Conservation (phyloP, 169 alveolate species). For the Theileria annulata region DNA sequence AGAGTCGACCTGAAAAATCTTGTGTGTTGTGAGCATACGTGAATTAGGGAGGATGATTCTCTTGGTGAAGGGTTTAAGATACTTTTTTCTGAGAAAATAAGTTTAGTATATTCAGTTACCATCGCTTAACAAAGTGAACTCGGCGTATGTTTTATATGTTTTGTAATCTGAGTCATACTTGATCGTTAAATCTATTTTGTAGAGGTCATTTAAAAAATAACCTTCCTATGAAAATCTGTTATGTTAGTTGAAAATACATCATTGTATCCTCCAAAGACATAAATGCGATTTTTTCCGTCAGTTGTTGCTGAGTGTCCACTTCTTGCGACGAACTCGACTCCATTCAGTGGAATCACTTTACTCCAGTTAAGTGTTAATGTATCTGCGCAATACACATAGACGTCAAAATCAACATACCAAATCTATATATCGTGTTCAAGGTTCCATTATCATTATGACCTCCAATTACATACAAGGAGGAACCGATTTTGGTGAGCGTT, state of each 20-base stretch:
- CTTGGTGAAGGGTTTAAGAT: conserved; percentile 62
- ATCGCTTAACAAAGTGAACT: conserved; percentile 41
- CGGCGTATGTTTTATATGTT: conserved; percentile 18
- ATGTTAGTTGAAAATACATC: conserved; percentile 11
- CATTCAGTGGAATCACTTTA: conserved; percentile 20
- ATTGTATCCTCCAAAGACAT: conserved; percentile 64
- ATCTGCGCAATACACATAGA: conserved; percentile 14
- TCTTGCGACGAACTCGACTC: conserved; percentile 35
- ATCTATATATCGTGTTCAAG: conserved; percentile 37
- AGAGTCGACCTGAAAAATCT: conserved; percentile 21
- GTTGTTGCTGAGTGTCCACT: conserved; percentile 64
- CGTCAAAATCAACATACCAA: conserved; percentile 13
- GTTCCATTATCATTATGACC: conserved; percentile 62
- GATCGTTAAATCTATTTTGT: conserved; percentile 31
- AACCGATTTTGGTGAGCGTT: conserved; percentile 51
- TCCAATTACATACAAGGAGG: conserved; percentile 53
- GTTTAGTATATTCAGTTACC: not conserved
- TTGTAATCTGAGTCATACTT: conserved; percentile 38
- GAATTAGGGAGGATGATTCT: conserved; percentile 45
- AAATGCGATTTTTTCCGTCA: conserved; percentile 66
- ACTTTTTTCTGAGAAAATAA: conserved; percentile 8
- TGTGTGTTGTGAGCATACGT: conserved; percentile 7
- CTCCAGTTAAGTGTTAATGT: conserved; percentile 49
- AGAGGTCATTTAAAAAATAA: conserved; percentile 47
- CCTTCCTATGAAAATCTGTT: conserved; percentile 34